Percentiles rank a stretch among this genome's conserved stretches.
phyloP scores from a whole-genome alignment of 257 asterid genomes.

The Solanum appendiculatum region DNA sequence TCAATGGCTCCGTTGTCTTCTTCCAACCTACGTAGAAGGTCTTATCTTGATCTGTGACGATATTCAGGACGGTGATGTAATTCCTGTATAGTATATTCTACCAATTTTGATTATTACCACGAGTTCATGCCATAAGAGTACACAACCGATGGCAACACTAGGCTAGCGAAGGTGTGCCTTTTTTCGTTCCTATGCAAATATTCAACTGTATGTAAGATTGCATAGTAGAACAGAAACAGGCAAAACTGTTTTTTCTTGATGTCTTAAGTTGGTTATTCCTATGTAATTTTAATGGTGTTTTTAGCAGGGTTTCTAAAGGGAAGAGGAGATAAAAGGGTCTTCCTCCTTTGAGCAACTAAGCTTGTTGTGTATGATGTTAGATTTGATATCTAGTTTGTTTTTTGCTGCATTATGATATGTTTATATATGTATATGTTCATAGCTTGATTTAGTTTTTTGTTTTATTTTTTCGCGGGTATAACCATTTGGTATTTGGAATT shows the following conservation, averaged over 20 bases:
- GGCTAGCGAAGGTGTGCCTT: neutral
- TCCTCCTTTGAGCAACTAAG: neutral
- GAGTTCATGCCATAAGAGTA: neutral
- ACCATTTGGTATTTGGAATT: neutral
- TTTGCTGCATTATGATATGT: neutral
- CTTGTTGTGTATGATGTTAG: neutral
- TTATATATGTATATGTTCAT: neutral
- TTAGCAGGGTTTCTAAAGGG: neutral
- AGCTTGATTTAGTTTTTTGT: neutral
- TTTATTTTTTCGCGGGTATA: neutral
- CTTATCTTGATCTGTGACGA: constrained; percentile 48
- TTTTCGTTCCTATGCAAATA: constrained; percentile 2
- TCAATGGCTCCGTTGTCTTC: constrained; percentile 58
- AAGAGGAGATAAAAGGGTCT: neutral
- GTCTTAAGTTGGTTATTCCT: neutral
- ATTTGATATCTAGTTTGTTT: neutral
- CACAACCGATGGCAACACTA: neutral
- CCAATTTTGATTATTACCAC: neutral
- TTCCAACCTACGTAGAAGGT: constrained; percentile 68
- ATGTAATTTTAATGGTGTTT: neutral
- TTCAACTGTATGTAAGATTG: neutral
- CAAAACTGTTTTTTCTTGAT: neutral
- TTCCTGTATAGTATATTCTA: constrained; percentile 43
- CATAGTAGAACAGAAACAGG: neutral
- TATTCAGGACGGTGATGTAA: constrained; percentile 39